Evolutionary conservation across 257 asterid genomes (phyloP).

Genomic region (Solanum peruvianum): DNA sequence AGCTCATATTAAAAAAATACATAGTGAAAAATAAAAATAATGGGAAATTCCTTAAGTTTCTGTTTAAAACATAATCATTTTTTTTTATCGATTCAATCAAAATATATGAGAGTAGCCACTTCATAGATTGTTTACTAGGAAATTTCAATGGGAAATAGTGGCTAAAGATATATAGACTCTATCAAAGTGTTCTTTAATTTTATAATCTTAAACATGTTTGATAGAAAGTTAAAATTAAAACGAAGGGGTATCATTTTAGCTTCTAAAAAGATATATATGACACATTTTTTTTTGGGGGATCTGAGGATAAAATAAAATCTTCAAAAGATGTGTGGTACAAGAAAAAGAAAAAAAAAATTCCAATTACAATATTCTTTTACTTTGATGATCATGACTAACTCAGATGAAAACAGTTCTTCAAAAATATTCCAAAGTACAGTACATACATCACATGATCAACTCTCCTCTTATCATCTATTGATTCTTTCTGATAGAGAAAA

Average conservation of each 20-base stretch:
- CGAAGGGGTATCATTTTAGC: background rate
- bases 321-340: background rate
- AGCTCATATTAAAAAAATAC: background rate
- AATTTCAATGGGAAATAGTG: background rate
- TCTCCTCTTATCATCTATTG: background rate
- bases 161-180: background rate
- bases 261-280: background rate
- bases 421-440: background rate
- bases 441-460: background rate
- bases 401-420: background rate
- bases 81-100: too few relatives aligned
- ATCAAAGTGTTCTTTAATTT: background rate
- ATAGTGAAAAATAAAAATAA: background rate
- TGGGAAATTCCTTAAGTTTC: background rate
- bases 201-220: too few relatives aligned
- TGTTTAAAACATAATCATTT: too few relatives aligned
- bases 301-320: background rate
- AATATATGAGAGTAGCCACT: background rate
- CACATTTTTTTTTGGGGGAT: background rate
- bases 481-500: background rate
- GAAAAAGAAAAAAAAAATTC: background rate
- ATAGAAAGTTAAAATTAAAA: background rate
- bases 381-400: background rate
- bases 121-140: too few relatives aligned
- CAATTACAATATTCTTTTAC: background rate